These are phyloP conservation scores for Perkinsus marinus DNA, from an alignment of 169 alveolate genomes.

Conservation along the genomic window DNA sequence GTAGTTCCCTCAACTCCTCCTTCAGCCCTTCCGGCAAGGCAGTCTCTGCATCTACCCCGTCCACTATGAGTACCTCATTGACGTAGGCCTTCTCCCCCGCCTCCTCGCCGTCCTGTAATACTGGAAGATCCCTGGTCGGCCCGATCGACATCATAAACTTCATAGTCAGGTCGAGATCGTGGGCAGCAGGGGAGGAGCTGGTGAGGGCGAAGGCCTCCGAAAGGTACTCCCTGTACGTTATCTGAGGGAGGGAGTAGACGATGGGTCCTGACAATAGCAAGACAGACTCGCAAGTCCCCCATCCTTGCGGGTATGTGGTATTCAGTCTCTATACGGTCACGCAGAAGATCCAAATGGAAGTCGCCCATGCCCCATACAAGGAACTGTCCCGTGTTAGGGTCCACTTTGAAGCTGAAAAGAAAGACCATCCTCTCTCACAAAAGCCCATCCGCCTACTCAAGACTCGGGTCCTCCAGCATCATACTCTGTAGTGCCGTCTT, in stretches of 20 bases:
- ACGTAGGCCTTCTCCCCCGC: neutral
- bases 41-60: neutral
- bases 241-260: neutral
- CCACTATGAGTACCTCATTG: neutral
- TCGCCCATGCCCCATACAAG: constrained; percentile 43
- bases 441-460: neutral
- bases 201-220: neutral
- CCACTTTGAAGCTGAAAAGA: neutral
- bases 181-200: neutral
- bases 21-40: neutral
- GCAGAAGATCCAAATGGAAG: constrained; percentile 49
- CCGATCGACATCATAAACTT: neutral
- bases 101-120: neutral
- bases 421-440: neutral
- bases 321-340: constrained; percentile 49
- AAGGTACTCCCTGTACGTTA: neutral
- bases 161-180: neutral
- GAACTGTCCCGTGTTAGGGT: neutral
- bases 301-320: constrained; percentile 1
- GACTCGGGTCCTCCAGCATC: neutral
- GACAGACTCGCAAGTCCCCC: neutral
- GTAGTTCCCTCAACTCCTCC: neutral
- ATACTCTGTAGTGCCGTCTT: neutral
- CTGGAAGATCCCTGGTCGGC: neutral
- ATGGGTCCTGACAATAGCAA: neutral